Conservation (phyloP, 2,329 filamentous ascomycete genomes). For the Epichloe sibirici region DNA sequence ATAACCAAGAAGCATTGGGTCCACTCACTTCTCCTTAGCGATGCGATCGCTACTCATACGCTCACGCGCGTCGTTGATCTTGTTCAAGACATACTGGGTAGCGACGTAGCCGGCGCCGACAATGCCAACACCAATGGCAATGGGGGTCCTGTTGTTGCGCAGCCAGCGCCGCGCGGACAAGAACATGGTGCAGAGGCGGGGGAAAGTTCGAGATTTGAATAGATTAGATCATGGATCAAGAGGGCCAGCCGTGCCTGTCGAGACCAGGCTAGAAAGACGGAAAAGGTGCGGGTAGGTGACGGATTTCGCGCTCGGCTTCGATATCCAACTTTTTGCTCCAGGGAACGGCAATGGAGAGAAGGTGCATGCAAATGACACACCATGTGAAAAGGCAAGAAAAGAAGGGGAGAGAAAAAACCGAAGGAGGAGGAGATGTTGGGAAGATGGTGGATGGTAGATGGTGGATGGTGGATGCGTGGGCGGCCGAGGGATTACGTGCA, state of each 20-base stretch:
- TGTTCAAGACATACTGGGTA: constrained; percentile 82
- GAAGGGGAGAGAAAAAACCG: background rate
- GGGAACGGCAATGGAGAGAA: background rate
- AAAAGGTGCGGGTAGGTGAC: background rate
- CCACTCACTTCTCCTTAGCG: constrained; percentile 84
- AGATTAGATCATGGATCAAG: constrained; percentile 1
- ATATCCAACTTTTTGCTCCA: background rate
- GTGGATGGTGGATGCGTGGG: background rate
- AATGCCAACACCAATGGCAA: constrained; percentile 79
- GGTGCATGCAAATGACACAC: background rate
- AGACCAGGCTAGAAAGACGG: background rate
- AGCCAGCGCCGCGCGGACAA: constrained; percentile 78
- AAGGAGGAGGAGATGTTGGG: background rate
- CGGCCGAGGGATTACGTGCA: background rate
- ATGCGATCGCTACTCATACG: constrained; percentile 95
- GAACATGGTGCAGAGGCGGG: constrained; percentile 33
- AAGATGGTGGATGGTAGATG: background rate
- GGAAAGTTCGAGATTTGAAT: background rate
- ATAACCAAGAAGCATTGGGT: background rate
- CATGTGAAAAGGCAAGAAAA: background rate
- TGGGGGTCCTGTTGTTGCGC: constrained; percentile 76
- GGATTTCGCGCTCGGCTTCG: background rate
- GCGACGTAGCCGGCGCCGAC: constrained; percentile 84
- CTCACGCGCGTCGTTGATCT: constrained; percentile 86
- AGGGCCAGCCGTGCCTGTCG: background rate